Percentiles rank a stretch among this genome's conserved stretches.
Evolutionary conservation across 306 rosid genomes (phyloP).

Genomic region (Argentina anserina): DNA sequence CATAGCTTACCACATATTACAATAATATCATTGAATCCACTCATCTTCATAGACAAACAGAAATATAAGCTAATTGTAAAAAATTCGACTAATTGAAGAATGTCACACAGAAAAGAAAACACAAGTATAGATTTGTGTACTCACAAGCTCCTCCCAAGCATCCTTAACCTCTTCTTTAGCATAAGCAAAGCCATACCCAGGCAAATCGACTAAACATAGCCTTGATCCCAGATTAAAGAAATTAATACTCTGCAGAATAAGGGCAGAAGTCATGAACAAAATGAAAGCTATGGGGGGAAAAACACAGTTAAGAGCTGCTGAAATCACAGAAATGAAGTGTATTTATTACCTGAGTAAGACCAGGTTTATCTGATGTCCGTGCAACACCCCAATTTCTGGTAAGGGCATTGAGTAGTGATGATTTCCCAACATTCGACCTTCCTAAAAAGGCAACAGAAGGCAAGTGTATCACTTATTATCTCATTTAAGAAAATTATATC

Average conservation of each 20-base stretch:
- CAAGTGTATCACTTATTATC: conserved; percentile 9
- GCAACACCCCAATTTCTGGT: conserved; percentile 97
- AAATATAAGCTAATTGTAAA: not conserved
- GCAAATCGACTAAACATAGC: conserved; percentile 84
- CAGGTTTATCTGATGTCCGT: conserved; percentile 88
- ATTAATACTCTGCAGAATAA: conserved; percentile 69
- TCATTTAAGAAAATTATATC: conserved; percentile 11
- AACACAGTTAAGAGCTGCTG: not conserved
- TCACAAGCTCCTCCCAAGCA: conserved; percentile 96
- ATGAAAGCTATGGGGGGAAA: not conserved
- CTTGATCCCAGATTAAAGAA: conserved; percentile 76
- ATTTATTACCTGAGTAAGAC: conserved; percentile 74
- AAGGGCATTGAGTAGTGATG: conserved; percentile 88
- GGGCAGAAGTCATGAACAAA: conserved; percentile 11
- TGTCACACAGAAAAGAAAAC: conserved; percentile 9
- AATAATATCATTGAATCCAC: conserved; percentile 6
- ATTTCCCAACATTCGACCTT: conserved; percentile 96
- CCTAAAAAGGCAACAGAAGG: conserved; percentile 45
- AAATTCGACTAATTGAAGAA: not conserved
- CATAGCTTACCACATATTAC: conserved; percentile 4
- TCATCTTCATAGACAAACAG: not conserved
- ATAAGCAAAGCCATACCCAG: conserved; percentile 97
- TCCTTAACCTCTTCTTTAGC: conserved; percentile 97
- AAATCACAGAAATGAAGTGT: conserved; percentile 5
- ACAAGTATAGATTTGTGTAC: conserved; percentile 28